Percentiles rank a stretch among this genome's conserved stretches.
Conservation (phyloP, 148 eudicot species). For the Dysphania ambrosioides region DNA sequence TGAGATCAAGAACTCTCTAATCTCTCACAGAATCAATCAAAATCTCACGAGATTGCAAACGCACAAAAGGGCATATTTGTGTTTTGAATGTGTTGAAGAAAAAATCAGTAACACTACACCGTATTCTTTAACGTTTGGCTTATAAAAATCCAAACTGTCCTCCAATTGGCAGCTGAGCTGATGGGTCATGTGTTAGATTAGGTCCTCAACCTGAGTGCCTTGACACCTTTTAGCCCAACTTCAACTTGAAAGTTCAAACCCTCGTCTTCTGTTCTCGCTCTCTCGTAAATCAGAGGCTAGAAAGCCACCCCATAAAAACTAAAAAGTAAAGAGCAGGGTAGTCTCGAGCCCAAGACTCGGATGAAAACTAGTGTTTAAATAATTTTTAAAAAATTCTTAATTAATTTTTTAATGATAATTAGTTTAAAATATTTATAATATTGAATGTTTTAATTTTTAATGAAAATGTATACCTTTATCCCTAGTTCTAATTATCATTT, state of each 20-base stretch:
- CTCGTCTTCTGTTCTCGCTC: neutral
- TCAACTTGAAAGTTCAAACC: neutral
- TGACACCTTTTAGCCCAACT: neutral
- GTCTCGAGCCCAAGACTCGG: too few species aligned
- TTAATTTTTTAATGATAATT: too few species aligned
- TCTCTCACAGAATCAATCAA: neutral
- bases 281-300: neutral
- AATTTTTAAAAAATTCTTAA: too few species aligned
- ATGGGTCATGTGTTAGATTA: neutral
- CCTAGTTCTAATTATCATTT: too few species aligned
- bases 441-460: too few species aligned
- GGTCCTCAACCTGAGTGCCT: neutral
- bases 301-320: too few species aligned
- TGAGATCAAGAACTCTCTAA: neutral
- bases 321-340: too few species aligned
- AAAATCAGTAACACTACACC: neutral
- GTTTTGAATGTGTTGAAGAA: neutral
- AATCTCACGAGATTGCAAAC: neutral
- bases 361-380: neutral
- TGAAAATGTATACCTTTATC: too few species aligned
- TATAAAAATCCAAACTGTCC: neutral
- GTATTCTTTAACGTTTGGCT: neutral
- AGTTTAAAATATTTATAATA: too few species aligned
- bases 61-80: neutral
- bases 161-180: neutral